Evolutionary conservation across 169 alveolate genomes (phyloP).

Genomic region (Plasmodium cynomolgi): DNA sequence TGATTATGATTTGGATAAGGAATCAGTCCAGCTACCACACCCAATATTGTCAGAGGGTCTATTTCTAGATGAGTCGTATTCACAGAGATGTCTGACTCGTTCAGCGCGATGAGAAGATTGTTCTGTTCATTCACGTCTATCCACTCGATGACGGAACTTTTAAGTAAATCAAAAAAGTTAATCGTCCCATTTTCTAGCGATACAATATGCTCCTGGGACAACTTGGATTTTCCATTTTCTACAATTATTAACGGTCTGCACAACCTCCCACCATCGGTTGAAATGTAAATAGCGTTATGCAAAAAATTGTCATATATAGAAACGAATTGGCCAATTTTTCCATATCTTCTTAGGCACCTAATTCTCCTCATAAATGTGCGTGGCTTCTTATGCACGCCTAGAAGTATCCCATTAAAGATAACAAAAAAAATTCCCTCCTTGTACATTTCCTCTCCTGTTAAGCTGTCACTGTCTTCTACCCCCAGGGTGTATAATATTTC

Average conservation of each 20-base stretch:
- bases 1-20: slow-evolving; percentile 99
- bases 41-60: slow-evolving; percentile 98
- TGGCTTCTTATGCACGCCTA: slow-evolving; percentile 95
- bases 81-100: slow-evolving; percentile 89
- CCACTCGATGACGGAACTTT: slow-evolving; percentile 97
- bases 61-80: slow-evolving; percentile 99
- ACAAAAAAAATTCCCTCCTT: slow-evolving; percentile 89
- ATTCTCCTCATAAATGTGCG: slow-evolving; percentile 90
- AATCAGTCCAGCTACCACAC: slow-evolving; percentile 99
- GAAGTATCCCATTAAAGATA: slow-evolving; percentile 95
- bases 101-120: slow-evolving; percentile 95
- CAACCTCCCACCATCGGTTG: slow-evolving; percentile 99
- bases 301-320: slow-evolving; percentile 94
- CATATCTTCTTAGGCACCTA: slow-evolving; percentile 95
- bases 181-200: slow-evolving; percentile 86
- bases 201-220: slow-evolving; percentile 77
- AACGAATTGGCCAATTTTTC: slow-evolving; percentile 96
- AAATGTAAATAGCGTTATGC: slow-evolving; percentile 94
- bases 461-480: slow-evolving; percentile 84
- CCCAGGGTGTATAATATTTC: slow-evolving; percentile 85
- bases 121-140: slow-evolving; percentile 99
- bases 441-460: slow-evolving; percentile 80
- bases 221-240: slow-evolving; percentile 92
- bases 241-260: slow-evolving; percentile 98
- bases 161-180: slow-evolving; percentile 78